Evolutionary conservation across 495 filamentous ascomycete genomes (phyloP).

Genomic region (Aspergillus carlsbadensis): DNA sequence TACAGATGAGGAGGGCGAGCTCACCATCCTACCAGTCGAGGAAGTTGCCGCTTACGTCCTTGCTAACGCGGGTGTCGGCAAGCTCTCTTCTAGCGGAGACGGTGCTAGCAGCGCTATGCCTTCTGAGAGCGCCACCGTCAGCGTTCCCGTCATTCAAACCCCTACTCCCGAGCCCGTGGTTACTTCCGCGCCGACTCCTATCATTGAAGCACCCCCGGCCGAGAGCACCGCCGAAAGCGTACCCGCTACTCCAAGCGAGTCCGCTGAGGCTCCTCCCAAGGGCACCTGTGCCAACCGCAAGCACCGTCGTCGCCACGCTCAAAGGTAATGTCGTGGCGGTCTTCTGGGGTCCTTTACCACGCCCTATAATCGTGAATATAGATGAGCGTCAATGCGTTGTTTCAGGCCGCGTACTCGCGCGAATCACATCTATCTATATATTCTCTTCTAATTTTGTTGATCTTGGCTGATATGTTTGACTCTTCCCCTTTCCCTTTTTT

Average conservation of each 20-base stretch:
- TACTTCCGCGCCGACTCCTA: neutral
- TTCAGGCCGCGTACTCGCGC: no score
- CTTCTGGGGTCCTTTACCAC: no score
- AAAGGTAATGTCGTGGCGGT: no score
- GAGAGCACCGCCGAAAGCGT: neutral
- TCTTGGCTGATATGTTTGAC: no score
- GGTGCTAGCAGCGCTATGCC: slow-evolving; percentile 11
- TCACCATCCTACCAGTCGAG: slow-evolving; percentile 20
- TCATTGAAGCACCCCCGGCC: neutral
- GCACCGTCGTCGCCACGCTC: neutral
- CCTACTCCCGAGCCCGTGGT: neutral
- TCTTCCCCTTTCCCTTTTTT: no score
- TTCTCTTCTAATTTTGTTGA: no score
- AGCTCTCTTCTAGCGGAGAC: slow-evolving; percentile 18
- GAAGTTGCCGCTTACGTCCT: slow-evolving; percentile 27
- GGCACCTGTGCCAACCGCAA: no score
- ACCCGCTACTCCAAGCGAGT: no score
- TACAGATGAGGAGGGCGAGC: slow-evolving; percentile 17
- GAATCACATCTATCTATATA: no score
- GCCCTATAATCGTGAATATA: no score
- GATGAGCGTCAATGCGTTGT: no score
- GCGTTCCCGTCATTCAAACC: neutral
- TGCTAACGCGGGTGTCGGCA: slow-evolving; percentile 30
- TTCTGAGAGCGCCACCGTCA: neutral
- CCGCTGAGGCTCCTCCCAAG: no score